phyloP scores from a whole-genome alignment of 1,284 basidiomycete genomes.

The Veloboletus limbatus region DNA sequence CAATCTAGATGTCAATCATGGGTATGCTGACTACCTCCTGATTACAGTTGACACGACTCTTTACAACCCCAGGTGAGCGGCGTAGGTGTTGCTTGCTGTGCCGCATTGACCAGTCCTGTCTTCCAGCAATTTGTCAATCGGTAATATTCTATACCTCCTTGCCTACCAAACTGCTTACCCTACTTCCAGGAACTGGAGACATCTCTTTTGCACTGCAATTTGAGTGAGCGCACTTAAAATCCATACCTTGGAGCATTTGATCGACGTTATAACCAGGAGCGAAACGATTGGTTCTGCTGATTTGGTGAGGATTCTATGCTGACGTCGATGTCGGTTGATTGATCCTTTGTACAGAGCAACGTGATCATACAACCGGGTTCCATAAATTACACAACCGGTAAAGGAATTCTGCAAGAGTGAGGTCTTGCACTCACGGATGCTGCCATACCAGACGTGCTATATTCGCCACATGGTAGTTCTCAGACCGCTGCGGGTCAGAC shows the following conservation, averaged over 20 bases:
- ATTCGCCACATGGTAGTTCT: constrained; percentile 57
- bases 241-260: too few relatives aligned
- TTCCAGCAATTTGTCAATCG: constrained; percentile 68
- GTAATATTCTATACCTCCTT: constrained; percentile 27
- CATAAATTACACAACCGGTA: constrained; percentile 51
- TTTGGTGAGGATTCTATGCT: constrained; percentile 40
- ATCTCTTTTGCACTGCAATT: constrained; percentile 63
- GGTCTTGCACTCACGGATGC: background rate
- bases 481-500: constrained; percentile 50
- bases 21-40: constrained; percentile 65
- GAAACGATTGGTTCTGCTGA: constrained; percentile 60
- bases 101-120: constrained; percentile 5
- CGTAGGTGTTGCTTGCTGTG: background rate
- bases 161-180: constrained; percentile 4
- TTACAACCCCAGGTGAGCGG: constrained; percentile 58
- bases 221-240: constrained; percentile 40
- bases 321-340: constrained; percentile 19
- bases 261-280: constrained; percentile 33
- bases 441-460: constrained; percentile 51
- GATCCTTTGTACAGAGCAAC: constrained; percentile 39
- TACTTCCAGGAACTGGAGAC: constrained; percentile 51
- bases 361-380: constrained; percentile 57
- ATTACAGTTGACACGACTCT: constrained; percentile 63
- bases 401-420: constrained; percentile 4
- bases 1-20: constrained; percentile 68